Base-by-base conservation (phyloP, 2,329 filamentous ascomycete genomes). In the Phoma herbarum region DNA sequence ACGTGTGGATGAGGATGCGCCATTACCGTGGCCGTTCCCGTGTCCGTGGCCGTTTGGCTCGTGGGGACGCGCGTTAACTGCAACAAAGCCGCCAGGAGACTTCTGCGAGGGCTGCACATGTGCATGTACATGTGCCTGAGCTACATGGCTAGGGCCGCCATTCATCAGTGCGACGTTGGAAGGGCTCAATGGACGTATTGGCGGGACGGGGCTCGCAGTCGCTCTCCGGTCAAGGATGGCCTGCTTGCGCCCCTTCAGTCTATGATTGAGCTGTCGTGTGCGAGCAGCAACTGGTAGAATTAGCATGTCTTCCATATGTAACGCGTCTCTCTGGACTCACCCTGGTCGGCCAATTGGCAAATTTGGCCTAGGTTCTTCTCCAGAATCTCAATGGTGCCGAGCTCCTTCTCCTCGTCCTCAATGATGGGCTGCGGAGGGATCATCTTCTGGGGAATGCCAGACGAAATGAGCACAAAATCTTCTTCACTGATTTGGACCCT, bases 401-500 rank as follows among this genome's bases (percentile, higher is more conserved):
- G 78, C 74, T 97, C 92, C 64, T 92, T 92, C 72, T 89, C 87
- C 77, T 96, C 93, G 71, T 96, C 92, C 72, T 96, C 92, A 58
- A 90, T 87, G 47, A 95, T 88, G 0, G 92, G 91, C 63, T 93
- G 88, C 14, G 90, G 88, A 2, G 92, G 89, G 18, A 93, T 92
- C 77, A 93, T 86, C 72, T 92, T 89, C 75, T 96, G 91, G 11
- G 93, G 86, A 64, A 91, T 90, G 26, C 92, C 92, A 37, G 90
- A 93, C 53, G 88, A 87, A 65, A 96, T 93, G 64, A 96, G 81
- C 41, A 93, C 85, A 83, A 89, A 96, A 73, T 97, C 92, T 74
- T 96, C 92, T 75, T 96, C 92, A 18, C 87, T 88, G 61, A 97
- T 94, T 78, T 96, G 91, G 9, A 96, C 89, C 46, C 90, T 86